Evolutionary conservation across 352 stramenopile species (phyloP), one percentile per base, ranked within the genome.

Genomic region (Pythium scleroteichum): DNA sequence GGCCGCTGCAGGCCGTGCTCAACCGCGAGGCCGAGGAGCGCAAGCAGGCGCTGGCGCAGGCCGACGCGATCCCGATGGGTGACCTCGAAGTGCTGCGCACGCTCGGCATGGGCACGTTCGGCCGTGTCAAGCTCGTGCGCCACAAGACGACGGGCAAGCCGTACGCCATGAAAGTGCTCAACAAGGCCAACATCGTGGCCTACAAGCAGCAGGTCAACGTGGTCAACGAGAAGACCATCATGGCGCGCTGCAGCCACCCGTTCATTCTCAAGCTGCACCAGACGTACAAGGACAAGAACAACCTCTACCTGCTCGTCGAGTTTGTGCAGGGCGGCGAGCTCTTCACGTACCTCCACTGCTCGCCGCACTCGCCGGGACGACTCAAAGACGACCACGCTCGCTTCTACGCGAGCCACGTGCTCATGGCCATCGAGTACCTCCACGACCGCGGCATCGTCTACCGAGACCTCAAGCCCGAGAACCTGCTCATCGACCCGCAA

Each of bases 281-380:
- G 60, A 99, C 97, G 0, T 99, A 97, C 71, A 87, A 98, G 70
- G 96, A 98, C 62, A 71, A 88, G 50, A 88, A 98, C 66, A 86
- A 97, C 68, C 76, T 99, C 38, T 99, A 98, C 78, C 98, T 99
- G 95, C 80, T 99, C 22, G 93, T 99, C 48, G 96, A 99, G 67
- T 85, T 99, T 23, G 90, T 99, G 4, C 95, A 99, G 60, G 97
- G 97, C 38, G 97, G 97, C 42, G 97, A 99, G 60, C 78, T 99
- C 10, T 89, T 85, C 57, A 82, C 87, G 50, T 95, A 98, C 52
- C 83, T 99, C 59, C 81, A 91, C 66, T 85, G 79, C 70, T 81
- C 73, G 23, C 76, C 79, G 0, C 73, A 70, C n/a, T 78, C 78
- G 1, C 66, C 72, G 1, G 78, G 77, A 0, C 68, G 71, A 0